Evolutionary conservation across 2,329 filamentous ascomycete genomes (phyloP).

Genomic region (Chalara sp.): DNA sequence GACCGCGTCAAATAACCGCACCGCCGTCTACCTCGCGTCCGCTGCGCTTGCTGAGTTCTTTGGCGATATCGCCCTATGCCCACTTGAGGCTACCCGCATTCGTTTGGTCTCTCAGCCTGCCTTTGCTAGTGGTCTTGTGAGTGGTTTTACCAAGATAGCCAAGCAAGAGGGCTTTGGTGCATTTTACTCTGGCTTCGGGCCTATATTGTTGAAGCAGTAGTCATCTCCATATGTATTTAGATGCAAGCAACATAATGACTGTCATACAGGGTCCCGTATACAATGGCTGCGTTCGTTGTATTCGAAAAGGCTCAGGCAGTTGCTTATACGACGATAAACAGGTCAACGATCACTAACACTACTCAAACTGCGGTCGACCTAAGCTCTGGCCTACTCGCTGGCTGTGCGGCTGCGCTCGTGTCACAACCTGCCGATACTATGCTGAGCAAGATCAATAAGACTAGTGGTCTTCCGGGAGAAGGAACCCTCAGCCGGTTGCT

Average conservation of each 20-base stretch:
- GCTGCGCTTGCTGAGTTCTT: constrained; percentile 61
- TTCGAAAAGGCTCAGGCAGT: constrained; percentile 81
- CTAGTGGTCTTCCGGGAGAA: constrained; percentile 79
- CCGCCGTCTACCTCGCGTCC: constrained; percentile 71
- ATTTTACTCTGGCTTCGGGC: constrained; percentile 89
- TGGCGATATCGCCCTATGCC: constrained; percentile 79
- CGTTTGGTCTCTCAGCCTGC: constrained; percentile 84
- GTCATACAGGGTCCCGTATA: constrained; percentile 71
- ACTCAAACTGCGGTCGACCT: constrained; percentile 78
- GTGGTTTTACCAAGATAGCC: constrained; percentile 76
- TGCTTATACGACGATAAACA: constrained; percentile 64
- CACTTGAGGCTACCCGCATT: constrained; percentile 88
- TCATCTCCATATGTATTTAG: constrained; percentile 24
- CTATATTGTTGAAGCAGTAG: constrained; percentile 76
- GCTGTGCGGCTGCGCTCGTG: constrained; percentile 82
- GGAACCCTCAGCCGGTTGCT: constrained; percentile 72
- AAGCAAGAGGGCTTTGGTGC: constrained; percentile 77
- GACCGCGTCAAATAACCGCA: constrained; percentile 71
- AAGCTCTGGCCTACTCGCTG: constrained; percentile 66
- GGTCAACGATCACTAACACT: constrained; percentile 58
- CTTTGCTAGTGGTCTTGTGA: constrained; percentile 73
- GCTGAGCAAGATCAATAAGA: constrained; percentile 96
- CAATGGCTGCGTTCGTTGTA: constrained; percentile 92
- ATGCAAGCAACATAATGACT: not conserved
- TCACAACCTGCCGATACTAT: constrained; percentile 91